Evolutionary conservation across 1,284 basidiomycete genomes (phyloP).

Genomic region (Malassezia furfur): DNA sequence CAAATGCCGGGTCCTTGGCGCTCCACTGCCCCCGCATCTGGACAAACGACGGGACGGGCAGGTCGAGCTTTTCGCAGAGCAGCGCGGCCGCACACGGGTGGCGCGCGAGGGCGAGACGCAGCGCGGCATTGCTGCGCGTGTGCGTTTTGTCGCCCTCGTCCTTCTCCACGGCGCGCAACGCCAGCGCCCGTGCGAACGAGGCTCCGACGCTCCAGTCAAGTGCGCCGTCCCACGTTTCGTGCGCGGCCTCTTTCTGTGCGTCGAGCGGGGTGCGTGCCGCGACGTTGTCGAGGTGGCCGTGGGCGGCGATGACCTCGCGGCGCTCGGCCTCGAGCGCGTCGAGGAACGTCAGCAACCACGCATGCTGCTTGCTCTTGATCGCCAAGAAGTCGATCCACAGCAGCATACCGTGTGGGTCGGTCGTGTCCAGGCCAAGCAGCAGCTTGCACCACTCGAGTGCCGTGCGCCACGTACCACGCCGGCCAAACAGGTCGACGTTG

Average conservation of each 20-base stretch:
- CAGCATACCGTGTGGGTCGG: constrained; percentile 42
- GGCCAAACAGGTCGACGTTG: constrained; percentile 35
- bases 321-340: constrained; percentile 25
- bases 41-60: constrained; percentile 18
- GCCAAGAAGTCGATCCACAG: constrained; percentile 47
- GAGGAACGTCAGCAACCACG: constrained; percentile 37
- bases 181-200: constrained; percentile 32
- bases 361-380: constrained; percentile 34
- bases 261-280: constrained; percentile 29
- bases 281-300: constrained; percentile 12
- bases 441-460: constrained; percentile 46
- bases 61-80: constrained; percentile 32
- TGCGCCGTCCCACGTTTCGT: constrained; percentile 25
- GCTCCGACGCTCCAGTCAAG: constrained; percentile 43
- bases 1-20: constrained; percentile 16
- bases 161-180: constrained; percentile 28
- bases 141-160: constrained; percentile 27
- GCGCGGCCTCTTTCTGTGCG: constrained; percentile 19
- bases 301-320: neutral
- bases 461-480: constrained; percentile 44
- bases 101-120: constrained; percentile 33
- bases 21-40: constrained; percentile 13
- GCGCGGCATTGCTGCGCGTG: constrained; percentile 21
- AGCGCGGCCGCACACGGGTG: constrained; percentile 31
- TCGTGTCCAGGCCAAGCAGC: constrained; percentile 31